These are phyloP conservation scores for Beauveria sp. DNA, from an alignment of 2,329 filamentous ascomycete genomes.

Conservation along the genomic window DNA sequence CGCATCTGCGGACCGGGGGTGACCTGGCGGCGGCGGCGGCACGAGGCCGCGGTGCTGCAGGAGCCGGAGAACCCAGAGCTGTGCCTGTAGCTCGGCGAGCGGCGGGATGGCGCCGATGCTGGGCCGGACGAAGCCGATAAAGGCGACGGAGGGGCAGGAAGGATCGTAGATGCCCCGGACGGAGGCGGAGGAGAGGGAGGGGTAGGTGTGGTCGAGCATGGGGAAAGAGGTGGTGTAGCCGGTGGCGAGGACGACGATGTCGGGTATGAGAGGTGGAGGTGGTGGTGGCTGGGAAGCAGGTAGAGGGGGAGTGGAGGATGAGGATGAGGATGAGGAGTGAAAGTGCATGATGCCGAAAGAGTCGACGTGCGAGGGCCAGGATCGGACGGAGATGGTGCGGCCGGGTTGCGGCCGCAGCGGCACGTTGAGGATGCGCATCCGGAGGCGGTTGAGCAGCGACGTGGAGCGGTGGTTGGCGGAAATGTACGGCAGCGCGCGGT, in stretches of 20 bases:
- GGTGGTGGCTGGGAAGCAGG: conserved; percentile 10
- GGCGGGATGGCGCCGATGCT: conserved; percentile 40
- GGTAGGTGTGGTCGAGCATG: conserved; percentile 33
- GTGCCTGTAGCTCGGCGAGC: conserved; percentile 40
- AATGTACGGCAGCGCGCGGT: conserved; percentile 36
- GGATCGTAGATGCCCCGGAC: conserved; percentile 46
- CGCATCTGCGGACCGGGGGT: conserved; percentile 9
- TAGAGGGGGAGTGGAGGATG: no score
- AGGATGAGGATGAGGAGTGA: no score
- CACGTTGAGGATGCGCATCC: conserved; percentile 31
- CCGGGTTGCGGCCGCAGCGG: conserved; percentile 31
- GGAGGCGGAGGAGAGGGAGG: conserved; percentile 38
- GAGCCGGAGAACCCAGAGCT: conserved; percentile 37
- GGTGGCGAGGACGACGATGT: conserved; percentile 39
- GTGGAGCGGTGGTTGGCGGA: conserved; percentile 26
- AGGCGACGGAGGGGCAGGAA: conserved; percentile 32
- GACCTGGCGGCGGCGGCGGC: neutral
- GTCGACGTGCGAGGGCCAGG: conserved; percentile 35
- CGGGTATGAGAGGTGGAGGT: conserved; percentile 19
- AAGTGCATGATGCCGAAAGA: conserved; percentile 31
- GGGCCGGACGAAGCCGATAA: conserved; percentile 41
- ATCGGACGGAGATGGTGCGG: conserved; percentile 34
- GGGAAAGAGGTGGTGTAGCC: conserved; percentile 36
- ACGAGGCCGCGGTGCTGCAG: conserved; percentile 24
- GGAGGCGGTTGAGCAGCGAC: conserved; percentile 26